phyloP scores from a whole-genome alignment of 2,329 filamentous ascomycete genomes.

The Graphilbum ipis-grandicollis region DNA sequence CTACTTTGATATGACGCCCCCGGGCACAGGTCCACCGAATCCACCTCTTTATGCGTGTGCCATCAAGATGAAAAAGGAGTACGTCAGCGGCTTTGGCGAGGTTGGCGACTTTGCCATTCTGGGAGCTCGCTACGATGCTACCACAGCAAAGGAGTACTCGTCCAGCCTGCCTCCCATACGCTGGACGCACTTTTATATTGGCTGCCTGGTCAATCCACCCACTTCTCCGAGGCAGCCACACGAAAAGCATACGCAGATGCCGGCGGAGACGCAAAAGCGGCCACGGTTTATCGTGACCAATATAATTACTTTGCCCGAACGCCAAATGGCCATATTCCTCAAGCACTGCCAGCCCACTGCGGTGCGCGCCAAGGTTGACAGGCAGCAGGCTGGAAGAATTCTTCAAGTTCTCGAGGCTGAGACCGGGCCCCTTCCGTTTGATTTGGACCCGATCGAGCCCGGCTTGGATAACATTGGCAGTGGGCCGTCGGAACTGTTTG shows the following conservation, averaged over 20 bases:
- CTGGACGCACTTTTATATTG: slow-evolving; percentile 72
- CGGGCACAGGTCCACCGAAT: neutral
- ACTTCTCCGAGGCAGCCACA: slow-evolving; percentile 18
- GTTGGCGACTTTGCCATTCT: slow-evolving; percentile 69
- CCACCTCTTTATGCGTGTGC: slow-evolving; percentile 21
- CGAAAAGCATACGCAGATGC: neutral
- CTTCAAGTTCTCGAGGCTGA: neutral
- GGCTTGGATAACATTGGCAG: slow-evolving; percentile 23
- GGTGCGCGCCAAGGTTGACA: slow-evolving; percentile 20
- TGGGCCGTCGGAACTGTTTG: slow-evolving; percentile 38
- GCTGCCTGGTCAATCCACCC: slow-evolving; percentile 35
- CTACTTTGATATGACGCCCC: slow-evolving; percentile 44
- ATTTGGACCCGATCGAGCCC: slow-evolving; percentile 25
- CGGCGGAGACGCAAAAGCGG: slow-evolving; percentile 32
- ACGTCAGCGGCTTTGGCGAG: slow-evolving; percentile 61
- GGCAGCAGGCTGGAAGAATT: neutral
- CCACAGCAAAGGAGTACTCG: slow-evolving; percentile 35
- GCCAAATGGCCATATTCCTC: slow-evolving; percentile 32
- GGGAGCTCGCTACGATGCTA: slow-evolving; percentile 53
- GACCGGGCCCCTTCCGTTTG: slow-evolving; percentile 14
- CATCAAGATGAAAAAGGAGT: slow-evolving; percentile 83
- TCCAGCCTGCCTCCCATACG: slow-evolving; percentile 28
- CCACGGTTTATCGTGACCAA: slow-evolving; percentile 53
- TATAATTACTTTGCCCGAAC: slow-evolving; percentile 35
- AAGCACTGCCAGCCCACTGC: slow-evolving; percentile 25